Evolutionary conservation across 2,329 filamentous ascomycete genomes (phyloP).

Genomic region (Ilyonectria sp.): DNA sequence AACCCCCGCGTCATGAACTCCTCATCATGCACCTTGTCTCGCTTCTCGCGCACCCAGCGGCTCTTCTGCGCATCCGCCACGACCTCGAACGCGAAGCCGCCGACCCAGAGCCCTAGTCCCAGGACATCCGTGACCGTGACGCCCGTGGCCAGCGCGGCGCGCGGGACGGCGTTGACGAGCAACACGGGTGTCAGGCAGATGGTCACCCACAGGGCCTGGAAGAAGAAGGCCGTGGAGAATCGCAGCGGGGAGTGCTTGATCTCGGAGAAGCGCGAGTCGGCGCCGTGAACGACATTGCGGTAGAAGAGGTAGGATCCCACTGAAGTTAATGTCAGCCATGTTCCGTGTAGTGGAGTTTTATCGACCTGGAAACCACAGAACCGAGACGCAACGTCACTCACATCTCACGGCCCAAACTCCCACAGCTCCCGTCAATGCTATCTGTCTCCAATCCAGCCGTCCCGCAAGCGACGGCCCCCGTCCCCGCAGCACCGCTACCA

Average conservation of each 20-base stretch:
- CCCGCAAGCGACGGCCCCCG: slow-evolving; percentile 48
- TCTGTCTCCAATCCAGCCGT: slow-evolving; percentile 70
- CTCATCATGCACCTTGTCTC: slow-evolving; percentile 76
- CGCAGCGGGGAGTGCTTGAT: slow-evolving; percentile 55
- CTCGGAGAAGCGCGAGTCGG: slow-evolving; percentile 66
- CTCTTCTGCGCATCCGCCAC: slow-evolving; percentile 76
- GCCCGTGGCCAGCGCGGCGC: slow-evolving; percentile 62
- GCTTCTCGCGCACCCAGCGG: slow-evolving; percentile 73
- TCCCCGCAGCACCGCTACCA: slow-evolving; percentile 11
- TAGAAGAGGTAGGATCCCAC: slow-evolving; percentile 77
- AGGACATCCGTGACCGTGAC: slow-evolving; percentile 69
- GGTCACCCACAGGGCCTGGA: slow-evolving; percentile 78
- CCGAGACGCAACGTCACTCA: slow-evolving; percentile 53
- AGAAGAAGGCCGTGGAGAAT: slow-evolving; percentile 59
- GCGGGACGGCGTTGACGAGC: slow-evolving; percentile 74
- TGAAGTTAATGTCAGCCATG: slow-evolving; percentile 45
- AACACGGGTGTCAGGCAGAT: slow-evolving; percentile 77
- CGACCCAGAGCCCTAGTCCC: slow-evolving; percentile 70
- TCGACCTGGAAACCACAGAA: background rate
- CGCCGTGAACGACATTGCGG: slow-evolving; percentile 71
- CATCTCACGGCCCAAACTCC: slow-evolving; percentile 73
- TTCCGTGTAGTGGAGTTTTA: background rate
- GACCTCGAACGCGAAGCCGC: slow-evolving; percentile 74
- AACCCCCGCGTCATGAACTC: slow-evolving; percentile 76
- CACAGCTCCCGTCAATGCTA: slow-evolving; percentile 57